phyloP scores from a whole-genome alignment of 2,329 filamentous ascomycete genomes.

The Fusarium bactridioides region DNA sequence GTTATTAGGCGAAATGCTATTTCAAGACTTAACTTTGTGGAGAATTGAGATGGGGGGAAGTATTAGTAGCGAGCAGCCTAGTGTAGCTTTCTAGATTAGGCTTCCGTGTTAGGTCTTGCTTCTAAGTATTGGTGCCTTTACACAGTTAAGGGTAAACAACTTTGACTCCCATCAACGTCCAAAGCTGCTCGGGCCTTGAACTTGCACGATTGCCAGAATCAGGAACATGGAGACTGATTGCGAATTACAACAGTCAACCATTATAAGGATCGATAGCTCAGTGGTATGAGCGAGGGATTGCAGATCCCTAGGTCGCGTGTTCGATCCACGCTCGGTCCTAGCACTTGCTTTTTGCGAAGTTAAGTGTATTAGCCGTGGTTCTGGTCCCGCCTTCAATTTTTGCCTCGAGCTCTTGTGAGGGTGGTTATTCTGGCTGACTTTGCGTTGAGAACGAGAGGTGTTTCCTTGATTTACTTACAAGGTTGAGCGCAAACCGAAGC shows the following conservation, averaged over 20 bases:
- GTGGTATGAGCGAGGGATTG: constrained; percentile 14
- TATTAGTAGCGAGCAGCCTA: background rate
- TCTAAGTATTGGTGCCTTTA: background rate
- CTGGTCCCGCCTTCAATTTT: no score
- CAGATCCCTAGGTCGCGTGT: constrained; percentile 6
- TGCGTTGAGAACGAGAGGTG: rapidly evolving
- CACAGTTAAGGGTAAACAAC: background rate
- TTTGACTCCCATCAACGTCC: background rate
- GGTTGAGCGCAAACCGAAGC: no score
- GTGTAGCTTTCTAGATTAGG: background rate
- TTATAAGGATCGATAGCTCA: constrained; percentile 6
- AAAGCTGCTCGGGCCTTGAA: background rate
- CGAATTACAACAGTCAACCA: rapidly evolving
- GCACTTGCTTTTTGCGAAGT: rapidly evolving
- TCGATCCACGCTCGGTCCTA: constrained; percentile 3
- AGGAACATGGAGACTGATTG: rapidly evolving
- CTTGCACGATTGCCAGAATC: rapidly evolving
- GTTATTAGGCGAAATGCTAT: background rate
- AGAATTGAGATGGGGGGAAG: background rate
- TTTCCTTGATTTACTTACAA: no score
- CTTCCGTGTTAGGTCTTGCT: background rate
- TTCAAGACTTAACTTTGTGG: background rate
- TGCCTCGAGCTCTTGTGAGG: background rate
- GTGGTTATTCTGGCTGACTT: background rate
- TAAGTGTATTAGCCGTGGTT: no score